Conservation (phyloP, 2,329 filamentous ascomycete genomes). For the Fusarium sp. region DNA sequence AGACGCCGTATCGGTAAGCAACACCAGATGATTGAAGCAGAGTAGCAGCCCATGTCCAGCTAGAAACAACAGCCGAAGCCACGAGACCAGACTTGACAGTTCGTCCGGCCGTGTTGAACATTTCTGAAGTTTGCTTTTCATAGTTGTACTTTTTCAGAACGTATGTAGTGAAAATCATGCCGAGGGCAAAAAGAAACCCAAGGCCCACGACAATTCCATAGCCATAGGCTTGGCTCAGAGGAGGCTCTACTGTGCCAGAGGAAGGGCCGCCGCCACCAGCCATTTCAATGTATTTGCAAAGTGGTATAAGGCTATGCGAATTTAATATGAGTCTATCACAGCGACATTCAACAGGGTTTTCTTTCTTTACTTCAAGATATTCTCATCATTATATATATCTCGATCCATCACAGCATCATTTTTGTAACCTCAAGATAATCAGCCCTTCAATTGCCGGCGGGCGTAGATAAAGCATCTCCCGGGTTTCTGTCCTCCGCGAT, state of each 20-base stretch:
- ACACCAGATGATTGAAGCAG: slow-evolving; percentile 84
- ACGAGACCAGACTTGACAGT: slow-evolving; percentile 91
- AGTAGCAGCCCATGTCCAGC: slow-evolving; percentile 93
- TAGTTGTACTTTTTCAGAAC: slow-evolving; percentile 55
- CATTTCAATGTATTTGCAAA: slow-evolving; percentile 24
- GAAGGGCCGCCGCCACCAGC: slow-evolving; percentile 37
- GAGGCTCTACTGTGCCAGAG: slow-evolving; percentile 36
- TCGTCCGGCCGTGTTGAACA: slow-evolving; percentile 89
- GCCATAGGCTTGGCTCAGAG: slow-evolving; percentile 72
- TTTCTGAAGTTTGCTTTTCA: slow-evolving; percentile 89
- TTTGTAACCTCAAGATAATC: slow-evolving; percentile 15
- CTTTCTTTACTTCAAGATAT: not conserved
- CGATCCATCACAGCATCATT: not conserved
- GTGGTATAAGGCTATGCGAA: not conserved
- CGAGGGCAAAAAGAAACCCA: slow-evolving; percentile 78
- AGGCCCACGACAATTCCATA: slow-evolving; percentile 84
- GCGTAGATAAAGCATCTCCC: slow-evolving; percentile 25
- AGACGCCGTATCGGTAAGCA: slow-evolving; percentile 81
- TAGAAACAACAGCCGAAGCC: slow-evolving; percentile 89
- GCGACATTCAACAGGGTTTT: not conserved
- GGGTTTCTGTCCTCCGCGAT: not conserved
- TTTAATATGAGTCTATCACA: slow-evolving; percentile 1
- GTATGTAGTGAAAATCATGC: slow-evolving; percentile 62
- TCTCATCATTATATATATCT: slow-evolving; percentile 5
- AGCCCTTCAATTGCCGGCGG: slow-evolving; percentile 15